Conservation (phyloP, 176 grass and related monocot genomes). For the Bromus sterilis region DNA sequence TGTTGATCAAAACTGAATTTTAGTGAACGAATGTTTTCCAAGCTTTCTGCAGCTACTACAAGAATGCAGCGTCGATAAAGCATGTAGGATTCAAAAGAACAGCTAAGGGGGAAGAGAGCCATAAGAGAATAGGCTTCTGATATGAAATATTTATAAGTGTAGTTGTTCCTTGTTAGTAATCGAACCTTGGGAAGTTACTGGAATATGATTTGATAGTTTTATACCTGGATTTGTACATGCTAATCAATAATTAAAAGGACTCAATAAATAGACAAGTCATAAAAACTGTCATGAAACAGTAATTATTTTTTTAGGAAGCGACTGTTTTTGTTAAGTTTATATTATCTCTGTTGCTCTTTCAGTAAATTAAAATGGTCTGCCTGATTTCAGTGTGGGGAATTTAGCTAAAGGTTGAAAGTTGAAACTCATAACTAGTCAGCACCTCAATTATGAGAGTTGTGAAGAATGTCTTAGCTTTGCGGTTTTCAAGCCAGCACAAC, state of each 20-base stretch:
- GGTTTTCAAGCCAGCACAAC: not conserved
- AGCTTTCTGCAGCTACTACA: not conserved
- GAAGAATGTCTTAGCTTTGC: not conserved
- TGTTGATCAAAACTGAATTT: not conserved
- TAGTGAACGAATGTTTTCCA: not conserved
- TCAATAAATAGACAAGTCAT: not conserved
- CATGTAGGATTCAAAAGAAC: not conserved
- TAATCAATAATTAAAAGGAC: not conserved
- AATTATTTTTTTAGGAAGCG: not conserved
- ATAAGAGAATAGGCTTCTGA: not conserved
- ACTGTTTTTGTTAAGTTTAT: not conserved
- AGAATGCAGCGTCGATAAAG: not conserved
- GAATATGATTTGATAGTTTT: not conserved
- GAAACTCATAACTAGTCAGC: not conserved
- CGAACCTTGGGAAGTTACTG: not conserved
- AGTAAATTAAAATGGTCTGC: not conserved
- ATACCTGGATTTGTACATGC: not conserved
- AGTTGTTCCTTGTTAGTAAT: not conserved
- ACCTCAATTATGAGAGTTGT: not conserved
- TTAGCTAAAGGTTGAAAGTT: not conserved
- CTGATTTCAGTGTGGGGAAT: not conserved
- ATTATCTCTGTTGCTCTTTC: not conserved
- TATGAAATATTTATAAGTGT: not conserved
- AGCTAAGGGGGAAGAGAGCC: not conserved
- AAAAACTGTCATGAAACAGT: not conserved